Percentiles rank a stretch among this genome's conserved stretches.
Evolutionary conservation across 2,329 filamentous ascomycete genomes (phyloP).

Genomic region (Fusarium vanettenii): DNA sequence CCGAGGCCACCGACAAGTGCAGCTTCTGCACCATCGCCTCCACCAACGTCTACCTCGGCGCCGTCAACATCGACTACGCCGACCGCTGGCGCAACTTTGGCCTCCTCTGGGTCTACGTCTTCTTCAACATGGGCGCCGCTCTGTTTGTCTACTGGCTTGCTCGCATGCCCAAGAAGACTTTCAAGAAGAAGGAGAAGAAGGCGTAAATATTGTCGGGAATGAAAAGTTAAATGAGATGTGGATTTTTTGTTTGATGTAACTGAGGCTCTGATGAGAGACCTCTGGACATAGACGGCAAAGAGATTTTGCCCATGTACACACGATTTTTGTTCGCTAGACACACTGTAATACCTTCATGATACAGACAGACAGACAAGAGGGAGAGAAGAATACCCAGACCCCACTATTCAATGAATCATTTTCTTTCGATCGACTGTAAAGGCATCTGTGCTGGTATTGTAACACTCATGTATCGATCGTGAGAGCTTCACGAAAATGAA

Average conservation of each 20-base stretch:
- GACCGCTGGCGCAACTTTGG: slow-evolving; percentile 79
- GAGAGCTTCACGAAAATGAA: not conserved
- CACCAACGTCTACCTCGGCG: slow-evolving; percentile 64
- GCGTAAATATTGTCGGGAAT: slow-evolving; percentile 21
- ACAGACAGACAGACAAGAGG: slow-evolving; percentile 19
- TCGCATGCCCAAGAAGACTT: slow-evolving; percentile 57
- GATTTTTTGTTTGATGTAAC: slow-evolving; percentile 1
- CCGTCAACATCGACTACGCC: slow-evolving; percentile 63
- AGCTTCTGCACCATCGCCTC: slow-evolving; percentile 65
- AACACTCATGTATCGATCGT: not conserved
- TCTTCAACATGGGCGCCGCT: slow-evolving; percentile 68
- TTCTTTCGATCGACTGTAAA: not conserved
- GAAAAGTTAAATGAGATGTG: not conserved
- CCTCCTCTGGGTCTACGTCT: slow-evolving; percentile 68
- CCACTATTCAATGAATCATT: slow-evolving; percentile 25
- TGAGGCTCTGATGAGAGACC: not conserved
- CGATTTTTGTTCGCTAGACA: slow-evolving; percentile 27
- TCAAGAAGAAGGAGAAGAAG: slow-evolving; percentile 50
- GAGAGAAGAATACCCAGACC: slow-evolving; percentile 26
- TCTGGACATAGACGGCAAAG: slow-evolving; percentile 30
- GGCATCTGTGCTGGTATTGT: not conserved
- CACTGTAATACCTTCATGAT: slow-evolving; percentile 28
- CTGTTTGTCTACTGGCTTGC: slow-evolving; percentile 68
- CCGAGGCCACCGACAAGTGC: slow-evolving; percentile 61
- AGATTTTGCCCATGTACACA: slow-evolving; percentile 29